phyloP scores from a whole-genome alignment of 345 rosid genomes.

The Salix suchowensis region DNA sequence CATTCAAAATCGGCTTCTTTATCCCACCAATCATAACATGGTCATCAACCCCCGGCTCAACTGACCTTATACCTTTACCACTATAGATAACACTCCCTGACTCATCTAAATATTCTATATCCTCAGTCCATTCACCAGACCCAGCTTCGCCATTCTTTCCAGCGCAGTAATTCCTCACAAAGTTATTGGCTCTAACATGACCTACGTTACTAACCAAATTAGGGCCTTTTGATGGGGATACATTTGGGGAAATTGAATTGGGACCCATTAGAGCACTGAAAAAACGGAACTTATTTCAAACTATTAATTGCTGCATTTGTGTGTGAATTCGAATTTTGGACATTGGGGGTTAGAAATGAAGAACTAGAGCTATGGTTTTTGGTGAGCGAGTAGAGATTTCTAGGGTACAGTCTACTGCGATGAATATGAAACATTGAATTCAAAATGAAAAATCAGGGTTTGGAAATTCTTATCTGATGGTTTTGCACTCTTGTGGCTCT shows the following conservation, averaged over 20 bases:
- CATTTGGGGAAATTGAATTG: conserved; percentile 14
- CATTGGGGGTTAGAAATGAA: conserved; percentile 17
- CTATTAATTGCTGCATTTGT: conserved; percentile 5
- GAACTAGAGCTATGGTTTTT: conserved; percentile 24
- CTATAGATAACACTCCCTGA: conserved; percentile 72
- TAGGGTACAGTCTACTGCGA: conserved; percentile 22
- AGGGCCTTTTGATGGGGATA: conserved; percentile 17
- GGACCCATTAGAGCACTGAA: conserved; percentile 19
- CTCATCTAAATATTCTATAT: conserved; percentile 86
- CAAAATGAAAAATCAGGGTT: background rate
- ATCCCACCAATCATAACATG: conserved; percentile 81
- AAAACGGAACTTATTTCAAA: conserved; percentile 14
- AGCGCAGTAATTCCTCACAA: conserved; percentile 48
- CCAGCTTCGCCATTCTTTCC: conserved; percentile 29
- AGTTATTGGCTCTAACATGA: background rate
- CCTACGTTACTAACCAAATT: background rate
- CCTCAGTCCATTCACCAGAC: conserved; percentile 68
- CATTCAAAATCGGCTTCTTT: conserved; percentile 72
- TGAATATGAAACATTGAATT: conserved; percentile 13
- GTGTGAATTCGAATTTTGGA: conserved; percentile 15
- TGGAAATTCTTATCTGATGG: conserved; percentile 9
- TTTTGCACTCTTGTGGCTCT: background rate
- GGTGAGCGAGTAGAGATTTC: conserved; percentile 31
- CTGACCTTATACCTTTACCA: conserved; percentile 81
- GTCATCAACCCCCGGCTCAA: conserved; percentile 81